Base-by-base conservation (phyloP, 2,329 filamentous ascomycete genomes). In the Aspergillus eucalypticola region DNA sequence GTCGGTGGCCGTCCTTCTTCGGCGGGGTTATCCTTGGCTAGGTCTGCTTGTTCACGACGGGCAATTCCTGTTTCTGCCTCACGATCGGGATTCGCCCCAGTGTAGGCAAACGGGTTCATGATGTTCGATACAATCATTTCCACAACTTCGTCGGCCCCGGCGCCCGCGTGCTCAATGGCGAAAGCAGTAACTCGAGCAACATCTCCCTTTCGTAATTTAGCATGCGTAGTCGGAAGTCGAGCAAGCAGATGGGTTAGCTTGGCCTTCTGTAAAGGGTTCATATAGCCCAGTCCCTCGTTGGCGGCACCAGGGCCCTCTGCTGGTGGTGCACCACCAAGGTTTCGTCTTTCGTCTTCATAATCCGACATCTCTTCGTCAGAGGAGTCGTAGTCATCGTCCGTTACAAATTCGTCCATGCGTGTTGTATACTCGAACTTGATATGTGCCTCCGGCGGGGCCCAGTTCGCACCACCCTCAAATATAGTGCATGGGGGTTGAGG, bases 81-180 rank as follows among this genome's bases (percentile, higher is more conserved):
- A 19, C 71, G 73, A 58, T 83, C 76, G 21, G 87, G 85, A 61
- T 91, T 93, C 23, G 90, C 90, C 6, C 84, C 84, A 1, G 88
- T 91, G 65, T 89, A 86, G 5, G 88, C 84, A 60, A 96, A 86
- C 0, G 95, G 95, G 54, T 84, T 86, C 60, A 90, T 83, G 35
- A 98, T 83, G 69, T 99, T 98, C 1, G 87, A 83, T 0, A 96
- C 85, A 39, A 98, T 88, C 77, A 96, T 86, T 53, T 94, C 86
- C n/a, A 96, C 92, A 38, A 97, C 89, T 78, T 98, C 95, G 64
- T 96, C 90, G 11, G 91, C 90, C 15, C 93, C 95, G 19, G 87
- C 84, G 41, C 89, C 91, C 1, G 92, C 90, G 73, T 98, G 92
- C 2, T 88, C 89, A 58, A 98, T 92, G 11, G 93, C 93, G 76